Conservation (phyloP, 345 rosid species). For the Pugionium cornutum region DNA sequence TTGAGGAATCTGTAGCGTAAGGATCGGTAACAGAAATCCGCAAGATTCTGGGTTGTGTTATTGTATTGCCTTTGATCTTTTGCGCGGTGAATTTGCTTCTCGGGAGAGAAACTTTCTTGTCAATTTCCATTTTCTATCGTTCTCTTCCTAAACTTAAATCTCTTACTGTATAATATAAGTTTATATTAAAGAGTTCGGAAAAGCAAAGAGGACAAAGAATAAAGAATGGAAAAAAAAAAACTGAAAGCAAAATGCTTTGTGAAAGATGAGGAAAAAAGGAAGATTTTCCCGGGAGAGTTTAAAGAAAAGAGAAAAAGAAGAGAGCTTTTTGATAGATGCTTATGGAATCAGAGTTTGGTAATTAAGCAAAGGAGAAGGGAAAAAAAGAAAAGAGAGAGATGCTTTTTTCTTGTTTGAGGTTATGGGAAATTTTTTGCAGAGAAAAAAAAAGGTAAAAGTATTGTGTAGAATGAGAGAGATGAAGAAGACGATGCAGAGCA, state of each 20-base stretch:
- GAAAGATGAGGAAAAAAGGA: too few relatives aligned
- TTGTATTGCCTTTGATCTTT: conserved; percentile 30
- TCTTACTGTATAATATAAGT: not conserved
- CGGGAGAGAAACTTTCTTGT: conserved; percentile 16
- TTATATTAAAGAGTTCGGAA: too few relatives aligned
- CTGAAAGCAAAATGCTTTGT: too few relatives aligned
- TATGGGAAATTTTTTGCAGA: conserved; percentile 17
- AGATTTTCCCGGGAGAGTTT: conserved; percentile 34
- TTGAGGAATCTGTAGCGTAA: conserved; percentile 94
- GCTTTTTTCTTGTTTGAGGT: conserved; percentile 37
- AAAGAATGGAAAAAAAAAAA: too few relatives aligned
- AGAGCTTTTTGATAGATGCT: conserved; percentile 36
- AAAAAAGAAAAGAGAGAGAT: not conserved
- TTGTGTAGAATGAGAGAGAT: conserved; percentile 11
- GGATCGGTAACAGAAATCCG: conserved; percentile 76
- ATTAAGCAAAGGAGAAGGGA: conserved; percentile 18
- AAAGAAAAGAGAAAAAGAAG: conserved; percentile 15
- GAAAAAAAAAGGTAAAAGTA: conserved; percentile 6
- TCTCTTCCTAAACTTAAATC: too few relatives aligned
- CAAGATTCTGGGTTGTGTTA: conserved; percentile 45
- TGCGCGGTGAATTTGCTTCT: conserved; percentile 57
- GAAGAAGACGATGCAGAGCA: conserved; percentile 25
- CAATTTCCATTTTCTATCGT: conserved; percentile 36
- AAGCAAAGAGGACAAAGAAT: too few relatives aligned
- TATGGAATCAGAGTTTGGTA: conserved; percentile 39